A percentile compares a stretch with the other conserved stretches of the same genome.
Conservation (phyloP, 768 basidiomycete species). For the Podaxis sp. region DNA sequence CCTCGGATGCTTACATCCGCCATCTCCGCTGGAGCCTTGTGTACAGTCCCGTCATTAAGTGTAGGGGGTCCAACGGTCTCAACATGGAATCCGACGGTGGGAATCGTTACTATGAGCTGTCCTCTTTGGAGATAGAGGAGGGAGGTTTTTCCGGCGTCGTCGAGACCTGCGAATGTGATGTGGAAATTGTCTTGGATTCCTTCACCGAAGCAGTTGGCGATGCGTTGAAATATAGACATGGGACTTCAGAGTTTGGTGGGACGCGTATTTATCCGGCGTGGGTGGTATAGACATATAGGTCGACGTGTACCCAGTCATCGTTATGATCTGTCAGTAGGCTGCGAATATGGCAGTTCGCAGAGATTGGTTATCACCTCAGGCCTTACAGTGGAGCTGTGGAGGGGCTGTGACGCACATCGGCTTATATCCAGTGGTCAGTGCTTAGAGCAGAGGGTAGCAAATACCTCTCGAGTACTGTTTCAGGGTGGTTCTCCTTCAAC, state of each 20-base stretch:
- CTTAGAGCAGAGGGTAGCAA: too few species aligned
- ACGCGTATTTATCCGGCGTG: not conserved
- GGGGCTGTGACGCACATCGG: too few species aligned
- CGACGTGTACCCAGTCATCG: too few species aligned
- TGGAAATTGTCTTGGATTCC: not conserved
- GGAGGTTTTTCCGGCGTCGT: slow-evolving; percentile 41
- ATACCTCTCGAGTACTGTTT: too few species aligned
- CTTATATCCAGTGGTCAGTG: too few species aligned
- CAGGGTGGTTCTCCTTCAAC: too few species aligned
- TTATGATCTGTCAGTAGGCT: too few species aligned
- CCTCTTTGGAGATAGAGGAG: slow-evolving; percentile 38
- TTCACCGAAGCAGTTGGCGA: not conserved
- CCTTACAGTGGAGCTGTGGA: too few species aligned
- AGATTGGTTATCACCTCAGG: too few species aligned
- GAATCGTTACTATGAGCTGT: slow-evolving; percentile 33
- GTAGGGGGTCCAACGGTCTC: slow-evolving; percentile 41
- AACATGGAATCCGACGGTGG: slow-evolving; percentile 50
- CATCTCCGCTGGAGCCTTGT: not conserved
- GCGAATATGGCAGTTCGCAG: too few species aligned
- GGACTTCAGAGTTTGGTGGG: not conserved
- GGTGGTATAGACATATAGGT: too few species aligned
- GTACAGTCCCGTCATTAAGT: not conserved
- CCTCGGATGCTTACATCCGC: not conserved
- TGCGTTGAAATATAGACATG: not conserved
- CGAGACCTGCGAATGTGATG: slow-evolving; percentile 28